Base-by-base conservation (phyloP, 2,329 filamentous ascomycete genomes). In the Colletotrichum lindemuthianum region DNA sequence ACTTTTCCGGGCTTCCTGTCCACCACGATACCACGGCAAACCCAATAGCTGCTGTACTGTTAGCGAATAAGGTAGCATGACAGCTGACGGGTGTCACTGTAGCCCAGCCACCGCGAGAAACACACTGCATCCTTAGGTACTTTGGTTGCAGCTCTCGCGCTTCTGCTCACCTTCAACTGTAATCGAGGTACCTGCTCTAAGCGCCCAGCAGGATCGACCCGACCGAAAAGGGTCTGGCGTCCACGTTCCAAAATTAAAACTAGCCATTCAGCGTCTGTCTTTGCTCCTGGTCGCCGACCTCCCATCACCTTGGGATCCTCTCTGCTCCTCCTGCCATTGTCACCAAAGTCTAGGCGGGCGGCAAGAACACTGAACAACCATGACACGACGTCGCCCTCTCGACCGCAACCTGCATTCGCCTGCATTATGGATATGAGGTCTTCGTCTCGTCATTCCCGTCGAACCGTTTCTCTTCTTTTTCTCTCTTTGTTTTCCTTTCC, bases 151-250 rank as follows among this genome's bases (percentile, higher is more conserved):
- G 60, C 13, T 36, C 58, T 39, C 47, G 44, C 37, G 39, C 59
- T 48, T 57, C 59, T 45, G 33, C 52, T 61, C 12, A 15, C 50
- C 36, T 13, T 33, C 41, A 16, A 41, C 24, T 24, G n/a, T 16
- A 45, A 16, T 51, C 9, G 45, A 15, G 40, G 24, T 48, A 45
- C 33, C 48, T n/a, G 50, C 60, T 53, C 45, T 64, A 67, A 67
- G 65, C 65, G 65, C 65, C 65, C 65, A 51, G 50, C 52, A 56
- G 34, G 51, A 60, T 59, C 50, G 55, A 32, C 47, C 51, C 52
- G 52, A 36, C 65, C 60, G 45, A 50, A 60, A 65, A 36, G 16
- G 60, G 60, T 37, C 50, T 67, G 52, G 65, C 55, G 60, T 48
- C 60, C 51, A 47, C 52, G 60, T 49, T 60, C 60, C 65, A 65